A percentile compares a stretch with the other conserved stretches of the same genome.
Conservation (phyloP, 352 stramenopile genomes). For the Saprolegnia parasitica region DNA sequence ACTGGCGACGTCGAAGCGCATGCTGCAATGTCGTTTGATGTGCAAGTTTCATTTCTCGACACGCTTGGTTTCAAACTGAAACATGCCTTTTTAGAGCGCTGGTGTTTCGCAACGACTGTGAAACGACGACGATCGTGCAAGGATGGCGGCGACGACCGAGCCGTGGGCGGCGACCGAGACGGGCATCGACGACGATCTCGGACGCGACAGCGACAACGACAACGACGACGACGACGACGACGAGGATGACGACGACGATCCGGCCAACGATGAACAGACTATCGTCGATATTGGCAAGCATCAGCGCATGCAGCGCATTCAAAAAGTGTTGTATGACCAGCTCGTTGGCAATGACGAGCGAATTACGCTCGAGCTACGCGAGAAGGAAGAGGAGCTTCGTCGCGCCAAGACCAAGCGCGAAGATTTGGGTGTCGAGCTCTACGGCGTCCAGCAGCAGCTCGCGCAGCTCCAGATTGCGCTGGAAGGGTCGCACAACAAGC, state of each 20-base stretch:
- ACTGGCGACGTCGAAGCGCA: too few species aligned
- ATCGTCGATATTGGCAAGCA: conserved; percentile 77
- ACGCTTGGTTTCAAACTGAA: too few species aligned
- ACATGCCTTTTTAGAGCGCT: too few species aligned
- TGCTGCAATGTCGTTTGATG: too few species aligned
- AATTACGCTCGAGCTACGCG: conserved; percentile 61
- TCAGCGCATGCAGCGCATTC: conserved; percentile 76
- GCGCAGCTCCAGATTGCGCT: conserved; percentile 88
- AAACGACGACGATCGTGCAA: too few species aligned
- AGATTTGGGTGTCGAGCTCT: conserved; percentile 88
- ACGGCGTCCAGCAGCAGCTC: conserved; percentile 94
- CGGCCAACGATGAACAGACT: conserved; percentile 63
- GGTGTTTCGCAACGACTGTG: too few species aligned
- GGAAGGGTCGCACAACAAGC: conserved; percentile 71
- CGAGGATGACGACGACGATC: conserved; percentile 52
- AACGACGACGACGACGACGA: conserved; percentile 44
- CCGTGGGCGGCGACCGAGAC: too few species aligned
- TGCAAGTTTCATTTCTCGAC: too few species aligned
- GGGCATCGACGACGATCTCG: too few species aligned
- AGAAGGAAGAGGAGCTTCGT: conserved; percentile 71
- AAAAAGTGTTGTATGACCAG: conserved; percentile 79
- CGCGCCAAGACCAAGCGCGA: conserved; percentile 73
- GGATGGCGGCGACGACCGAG: too few species aligned
- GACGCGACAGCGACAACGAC: too few species aligned
- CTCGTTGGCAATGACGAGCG: conserved; percentile 70